Evolutionary conservation across 2,329 filamentous ascomycete species (phyloP).

Genomic region (Onygenales sp.): DNA sequence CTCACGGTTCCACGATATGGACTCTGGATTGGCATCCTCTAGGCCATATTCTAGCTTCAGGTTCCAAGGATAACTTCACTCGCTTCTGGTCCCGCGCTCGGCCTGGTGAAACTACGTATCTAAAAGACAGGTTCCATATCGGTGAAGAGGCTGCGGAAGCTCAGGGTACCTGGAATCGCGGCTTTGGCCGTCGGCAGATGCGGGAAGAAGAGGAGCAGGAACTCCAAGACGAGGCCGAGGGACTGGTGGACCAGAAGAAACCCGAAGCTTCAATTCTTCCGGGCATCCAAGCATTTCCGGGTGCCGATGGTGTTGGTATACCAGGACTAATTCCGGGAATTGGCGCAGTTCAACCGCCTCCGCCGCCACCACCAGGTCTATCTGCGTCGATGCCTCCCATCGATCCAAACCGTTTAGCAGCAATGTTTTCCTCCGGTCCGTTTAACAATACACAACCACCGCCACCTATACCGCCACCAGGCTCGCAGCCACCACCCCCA

Average conservation of each 20-base stretch:
- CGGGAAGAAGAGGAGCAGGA: conserved; percentile 93
- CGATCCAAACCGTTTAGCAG: conserved; percentile 32
- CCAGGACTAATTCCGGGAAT: conserved; percentile 37
- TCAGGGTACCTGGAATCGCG: conserved; percentile 85
- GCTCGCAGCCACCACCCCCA: conserved; percentile 17
- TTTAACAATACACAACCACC: conserved; percentile 52
- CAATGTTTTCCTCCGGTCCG: conserved; percentile 26
- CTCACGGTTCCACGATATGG: conserved; percentile 94
- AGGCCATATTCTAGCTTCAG: conserved; percentile 88
- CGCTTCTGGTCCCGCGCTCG: conserved; percentile 91
- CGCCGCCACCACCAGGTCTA: conserved; percentile 18
- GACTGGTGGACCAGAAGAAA: conserved; percentile 83
- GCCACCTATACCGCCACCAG: conserved; percentile 41
- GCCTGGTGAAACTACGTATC: conserved; percentile 74
- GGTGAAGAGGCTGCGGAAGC: conserved; percentile 88
- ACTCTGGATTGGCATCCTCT: conserved; percentile 96
- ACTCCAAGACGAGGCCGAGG: conserved; percentile 84
- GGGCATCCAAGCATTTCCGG: conserved; percentile 47
- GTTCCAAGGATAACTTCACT: conserved; percentile 92
- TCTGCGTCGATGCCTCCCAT: conserved; percentile 38
- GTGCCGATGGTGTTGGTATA: conserved; percentile 35
- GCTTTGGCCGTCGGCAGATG: conserved; percentile 65
- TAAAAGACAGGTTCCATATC: conserved; percentile 90
- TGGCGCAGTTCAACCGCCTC: conserved; percentile 33
- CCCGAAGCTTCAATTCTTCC: conserved; percentile 47